phyloP scores from a whole-genome alignment of 2,329 filamentous ascomycete species.

The Paradendryphiella salina region DNA sequence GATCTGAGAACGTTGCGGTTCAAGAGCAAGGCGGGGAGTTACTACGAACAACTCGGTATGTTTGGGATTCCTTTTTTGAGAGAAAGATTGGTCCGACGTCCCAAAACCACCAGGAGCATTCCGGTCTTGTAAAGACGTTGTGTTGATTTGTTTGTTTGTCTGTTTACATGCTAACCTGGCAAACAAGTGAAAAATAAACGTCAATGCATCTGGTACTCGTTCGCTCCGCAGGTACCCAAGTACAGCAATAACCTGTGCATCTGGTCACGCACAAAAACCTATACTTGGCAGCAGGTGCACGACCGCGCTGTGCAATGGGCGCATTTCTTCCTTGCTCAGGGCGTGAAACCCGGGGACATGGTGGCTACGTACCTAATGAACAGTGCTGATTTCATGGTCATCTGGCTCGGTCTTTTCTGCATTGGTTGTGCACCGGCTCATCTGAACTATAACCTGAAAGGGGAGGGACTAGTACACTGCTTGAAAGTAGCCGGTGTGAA shows the following conservation, averaged over 20 bases:
- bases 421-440: slow-evolving; percentile 70
- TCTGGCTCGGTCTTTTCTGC: slow-evolving; percentile 66
- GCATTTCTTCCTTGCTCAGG: slow-evolving; percentile 49
- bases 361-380: slow-evolving; percentile 70
- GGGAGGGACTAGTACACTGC: slow-evolving; percentile 66
- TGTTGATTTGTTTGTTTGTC: too few relatives aligned
- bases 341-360: slow-evolving; percentile 63
- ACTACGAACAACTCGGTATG: slow-evolving; percentile 36
- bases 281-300: slow-evolving; percentile 40
- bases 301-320: slow-evolving; percentile 38
- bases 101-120: too few relatives aligned
- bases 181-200: slow-evolving; percentile 47
- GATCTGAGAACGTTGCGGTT: slow-evolving; percentile 57
- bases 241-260: slow-evolving; percentile 59
- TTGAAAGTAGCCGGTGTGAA: slow-evolving; percentile 60
- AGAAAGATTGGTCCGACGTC: too few relatives aligned
- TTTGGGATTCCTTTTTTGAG: background rate
- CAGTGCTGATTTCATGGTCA: slow-evolving; percentile 66
- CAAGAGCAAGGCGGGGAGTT: slow-evolving; percentile 46
- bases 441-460: slow-evolving; percentile 69
- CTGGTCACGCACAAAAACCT: slow-evolving; percentile 64
- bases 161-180: background rate
- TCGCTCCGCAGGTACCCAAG: slow-evolving; percentile 24
- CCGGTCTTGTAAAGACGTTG: too few relatives aligned
- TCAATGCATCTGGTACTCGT: slow-evolving; percentile 37